phyloP scores from a whole-genome alignment of 1,139 yeast genomes.

The Chernovozyma sophiae-reginae region DNA sequence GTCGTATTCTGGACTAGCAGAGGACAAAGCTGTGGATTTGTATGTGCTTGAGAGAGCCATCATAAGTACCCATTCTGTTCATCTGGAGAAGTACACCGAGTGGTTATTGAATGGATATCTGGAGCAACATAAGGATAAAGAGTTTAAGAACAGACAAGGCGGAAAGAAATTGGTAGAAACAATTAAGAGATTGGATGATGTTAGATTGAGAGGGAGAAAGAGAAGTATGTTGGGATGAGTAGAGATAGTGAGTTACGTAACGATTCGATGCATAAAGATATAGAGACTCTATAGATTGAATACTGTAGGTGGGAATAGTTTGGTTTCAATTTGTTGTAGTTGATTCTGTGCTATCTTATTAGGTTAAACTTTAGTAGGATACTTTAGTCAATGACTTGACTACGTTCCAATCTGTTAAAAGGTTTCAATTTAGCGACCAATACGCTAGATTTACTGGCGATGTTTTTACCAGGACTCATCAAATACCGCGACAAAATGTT shows the following conservation, averaged over 20 bases:
- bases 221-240: slow-evolving; percentile 85
- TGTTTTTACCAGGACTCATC: no score
- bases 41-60: slow-evolving; percentile 93
- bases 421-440: no score
- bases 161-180: slow-evolving; percentile 51
- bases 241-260: neutral
- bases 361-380: no score
- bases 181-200: slow-evolving; percentile 68
- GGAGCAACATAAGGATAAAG: slow-evolving; percentile 27
- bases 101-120: slow-evolving; percentile 78
- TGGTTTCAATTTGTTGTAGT: no score
- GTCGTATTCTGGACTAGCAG: slow-evolving; percentile 71
- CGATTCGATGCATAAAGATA: neutral
- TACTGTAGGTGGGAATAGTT: no score
- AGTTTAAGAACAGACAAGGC: slow-evolving; percentile 25
- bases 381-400: no score
- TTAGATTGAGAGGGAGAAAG: slow-evolving; percentile 88
- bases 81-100: slow-evolving; percentile 56
- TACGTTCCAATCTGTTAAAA: no score
- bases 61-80: slow-evolving; percentile 80
- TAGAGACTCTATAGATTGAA: no score
- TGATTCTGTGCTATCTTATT: no score
- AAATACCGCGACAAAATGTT: no score
- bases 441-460: no score
- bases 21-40: slow-evolving; percentile 94